Evolutionary conservation across 148 eudicot species (phyloP), one percentile per base, ranked within the genome.

Genomic region (Heliosperma pusillum): DNA sequence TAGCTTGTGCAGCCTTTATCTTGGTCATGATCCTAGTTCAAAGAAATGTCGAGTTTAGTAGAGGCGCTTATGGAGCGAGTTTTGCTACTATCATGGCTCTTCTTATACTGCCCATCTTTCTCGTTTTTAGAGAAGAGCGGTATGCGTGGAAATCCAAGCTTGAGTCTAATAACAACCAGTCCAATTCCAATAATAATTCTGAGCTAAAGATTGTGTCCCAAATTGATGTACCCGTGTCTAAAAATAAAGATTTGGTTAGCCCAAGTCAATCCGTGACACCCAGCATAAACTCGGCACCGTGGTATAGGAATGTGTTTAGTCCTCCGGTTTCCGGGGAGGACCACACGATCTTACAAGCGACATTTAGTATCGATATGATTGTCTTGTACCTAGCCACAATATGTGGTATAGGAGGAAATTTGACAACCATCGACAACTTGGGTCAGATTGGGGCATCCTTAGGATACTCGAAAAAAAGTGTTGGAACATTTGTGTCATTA

Each of bases 381-480:
- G 66, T 76, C 7, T 64, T 80, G 76, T 80, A 71, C 79, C 79
- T 80, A 10, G 79, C 79, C 22, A 56, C 79, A 25, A 76, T 76
- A 8, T 80, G 83, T 80, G 83, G 83, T 47, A 27, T 76, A 45
- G 79, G 83, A 44, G 83, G 83, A 21, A 76, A 80, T 20, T 7
- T 80, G 13, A 76, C 83, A 27, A 76, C 73, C 4, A 76, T 80
- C 20, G 82, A 80, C 53, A 80, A 80, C 20, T 71, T 75, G 58
- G 82, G 79, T 57, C 82, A 80, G 58, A 80, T 80, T 2, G 83
- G 83, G 19, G 62, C 76, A 1, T 80, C 83, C 3, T 25, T 80
- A 44, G 83, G 79, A 30, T 80, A 80, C 79, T 63, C 61, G 3
- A 76, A 76, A 50, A 80, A 80, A 45, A 80, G 79, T 65, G 59